Conservation (phyloP, 2,329 filamentous ascomycete species). For the Knufia fluminis region DNA sequence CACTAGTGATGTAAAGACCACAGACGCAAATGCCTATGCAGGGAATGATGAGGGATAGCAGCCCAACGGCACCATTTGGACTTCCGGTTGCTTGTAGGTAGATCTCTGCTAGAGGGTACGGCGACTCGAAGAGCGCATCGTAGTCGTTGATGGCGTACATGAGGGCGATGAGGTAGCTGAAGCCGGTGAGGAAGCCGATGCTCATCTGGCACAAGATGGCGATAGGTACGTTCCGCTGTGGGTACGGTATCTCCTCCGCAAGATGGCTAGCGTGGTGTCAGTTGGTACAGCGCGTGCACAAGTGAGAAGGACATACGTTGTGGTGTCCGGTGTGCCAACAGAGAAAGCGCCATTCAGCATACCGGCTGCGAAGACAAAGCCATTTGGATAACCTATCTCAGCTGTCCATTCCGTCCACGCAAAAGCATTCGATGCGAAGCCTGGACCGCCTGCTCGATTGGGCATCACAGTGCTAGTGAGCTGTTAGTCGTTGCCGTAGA, state of each 20-base stretch:
- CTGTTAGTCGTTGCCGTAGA: neutral
- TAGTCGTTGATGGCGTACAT: slow-evolving; percentile 46
- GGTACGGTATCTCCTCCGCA: slow-evolving; percentile 58
- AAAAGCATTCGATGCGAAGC: slow-evolving; percentile 40
- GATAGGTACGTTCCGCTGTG: slow-evolving; percentile 46
- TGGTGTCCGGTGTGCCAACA: slow-evolving; percentile 57
- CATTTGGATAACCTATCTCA: slow-evolving; percentile 36
- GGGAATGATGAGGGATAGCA: slow-evolving; percentile 47
- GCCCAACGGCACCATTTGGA: slow-evolving; percentile 41
- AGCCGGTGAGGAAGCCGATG: slow-evolving; percentile 39
- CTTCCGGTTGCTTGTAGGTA: slow-evolving; percentile 52
- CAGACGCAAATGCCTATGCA: slow-evolving; percentile 44
- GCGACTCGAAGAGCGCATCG: slow-evolving; percentile 31
- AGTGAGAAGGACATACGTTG: slow-evolving; percentile 46
- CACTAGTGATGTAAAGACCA: slow-evolving; percentile 51
- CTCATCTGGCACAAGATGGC: slow-evolving; percentile 42
- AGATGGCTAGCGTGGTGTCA: slow-evolving; percentile 56
- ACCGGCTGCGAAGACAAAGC: slow-evolving; percentile 56
- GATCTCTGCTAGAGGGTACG: slow-evolving; percentile 58
- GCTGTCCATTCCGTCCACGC: slow-evolving; percentile 50
- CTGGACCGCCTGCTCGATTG: slow-evolving; percentile 11
- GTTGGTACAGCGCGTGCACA: neutral
- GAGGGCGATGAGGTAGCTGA: slow-evolving; percentile 42
- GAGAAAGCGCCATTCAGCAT: slow-evolving; percentile 62
- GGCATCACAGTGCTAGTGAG: slow-evolving; percentile 14